Percentiles rank a stretch among this genome's conserved stretches.
Conservation (phyloP, 805 yeast genomes). For the Nakazawaea ishiwadae region DNA sequence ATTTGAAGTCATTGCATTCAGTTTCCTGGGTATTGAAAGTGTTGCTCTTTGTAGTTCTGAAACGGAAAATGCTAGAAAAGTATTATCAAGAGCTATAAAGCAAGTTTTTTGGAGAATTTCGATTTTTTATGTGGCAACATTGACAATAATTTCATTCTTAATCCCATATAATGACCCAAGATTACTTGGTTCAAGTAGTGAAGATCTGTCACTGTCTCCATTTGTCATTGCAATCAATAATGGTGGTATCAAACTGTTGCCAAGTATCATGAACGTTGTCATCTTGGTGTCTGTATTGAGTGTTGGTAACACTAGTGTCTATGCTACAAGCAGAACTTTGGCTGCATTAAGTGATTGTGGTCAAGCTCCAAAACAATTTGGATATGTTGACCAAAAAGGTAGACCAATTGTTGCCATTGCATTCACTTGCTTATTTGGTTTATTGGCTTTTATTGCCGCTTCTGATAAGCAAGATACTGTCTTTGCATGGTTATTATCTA, state of each 20-base stretch:
- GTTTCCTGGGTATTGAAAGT: constrained; percentile 50
- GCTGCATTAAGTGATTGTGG: constrained; percentile 42
- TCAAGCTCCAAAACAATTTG: constrained; percentile 36
- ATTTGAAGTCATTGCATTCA: constrained; percentile 51
- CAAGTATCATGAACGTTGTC: constrained; percentile 36
- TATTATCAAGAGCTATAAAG: constrained; percentile 49
- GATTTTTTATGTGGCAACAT: constrained; percentile 40
- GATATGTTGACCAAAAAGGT: constrained; percentile 45
- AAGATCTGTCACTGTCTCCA: constrained; percentile 37
- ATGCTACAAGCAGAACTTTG: constrained; percentile 50
- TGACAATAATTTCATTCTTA: constrained; percentile 39
- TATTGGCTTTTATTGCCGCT: constrained; percentile 41
- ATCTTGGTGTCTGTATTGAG: constrained; percentile 35
- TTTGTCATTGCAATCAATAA: constrained; percentile 41
- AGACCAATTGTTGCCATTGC: constrained; percentile 43
- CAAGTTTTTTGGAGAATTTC: constrained; percentile 54
- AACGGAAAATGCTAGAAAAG: constrained; percentile 39
- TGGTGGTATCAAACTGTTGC: constrained; percentile 31
- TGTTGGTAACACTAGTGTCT: constrained; percentile 50
- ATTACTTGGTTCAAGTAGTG: constrained; percentile 25
- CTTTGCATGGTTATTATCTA: constrained; percentile 39
- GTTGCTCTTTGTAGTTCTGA: constrained; percentile 49
- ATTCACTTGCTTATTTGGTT: constrained; percentile 35
- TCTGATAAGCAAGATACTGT: constrained; percentile 27
- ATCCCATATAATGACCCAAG: constrained; percentile 40